Conservation (phyloP, 371 early-diverging fungal genomes). For the Paraphysoderma sedebokerense region DNA sequence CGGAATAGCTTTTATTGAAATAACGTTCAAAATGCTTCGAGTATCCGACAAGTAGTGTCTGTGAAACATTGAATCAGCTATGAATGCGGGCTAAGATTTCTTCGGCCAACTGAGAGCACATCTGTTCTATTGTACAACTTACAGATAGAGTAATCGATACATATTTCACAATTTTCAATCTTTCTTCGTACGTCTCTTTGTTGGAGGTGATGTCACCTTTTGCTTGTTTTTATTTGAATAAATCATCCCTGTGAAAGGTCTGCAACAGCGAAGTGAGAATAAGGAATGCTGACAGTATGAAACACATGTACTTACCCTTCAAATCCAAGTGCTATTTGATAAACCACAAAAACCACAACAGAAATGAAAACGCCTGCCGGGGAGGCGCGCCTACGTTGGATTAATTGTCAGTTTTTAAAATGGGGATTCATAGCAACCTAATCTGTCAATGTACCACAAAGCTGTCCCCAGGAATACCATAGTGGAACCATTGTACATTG, state of each 20-base stretch:
- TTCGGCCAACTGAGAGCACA: too few relatives aligned
- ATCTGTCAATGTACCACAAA: constrained; percentile 40
- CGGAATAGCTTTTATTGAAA: too few relatives aligned
- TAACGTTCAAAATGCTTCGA: too few relatives aligned
- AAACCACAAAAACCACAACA: constrained; percentile 47
- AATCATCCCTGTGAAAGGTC: constrained; percentile 50
- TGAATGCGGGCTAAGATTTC: too few relatives aligned
- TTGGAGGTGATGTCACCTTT: too few relatives aligned
- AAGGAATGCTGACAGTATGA: neutral
- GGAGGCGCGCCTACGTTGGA: neutral
- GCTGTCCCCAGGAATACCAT: constrained; percentile 69
- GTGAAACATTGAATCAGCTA: too few relatives aligned
- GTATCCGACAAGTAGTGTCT: too few relatives aligned
- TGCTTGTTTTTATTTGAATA: constrained; percentile 43
- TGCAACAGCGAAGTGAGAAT: neutral
- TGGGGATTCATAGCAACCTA: neutral
- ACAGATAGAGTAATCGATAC: too few relatives aligned
- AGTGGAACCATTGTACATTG: constrained; percentile 88
- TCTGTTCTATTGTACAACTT: too few relatives aligned
- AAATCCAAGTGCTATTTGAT: constrained; percentile 49
- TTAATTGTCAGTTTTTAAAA: too few relatives aligned
- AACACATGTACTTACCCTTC: constrained; percentile 38
- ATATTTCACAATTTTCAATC: neutral
- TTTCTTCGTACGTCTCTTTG: neutral
- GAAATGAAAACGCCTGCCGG: constrained; percentile 48